phyloP scores from a whole-genome alignment of 164 flowering plant genomes.

The Akebia trifoliata region DNA sequence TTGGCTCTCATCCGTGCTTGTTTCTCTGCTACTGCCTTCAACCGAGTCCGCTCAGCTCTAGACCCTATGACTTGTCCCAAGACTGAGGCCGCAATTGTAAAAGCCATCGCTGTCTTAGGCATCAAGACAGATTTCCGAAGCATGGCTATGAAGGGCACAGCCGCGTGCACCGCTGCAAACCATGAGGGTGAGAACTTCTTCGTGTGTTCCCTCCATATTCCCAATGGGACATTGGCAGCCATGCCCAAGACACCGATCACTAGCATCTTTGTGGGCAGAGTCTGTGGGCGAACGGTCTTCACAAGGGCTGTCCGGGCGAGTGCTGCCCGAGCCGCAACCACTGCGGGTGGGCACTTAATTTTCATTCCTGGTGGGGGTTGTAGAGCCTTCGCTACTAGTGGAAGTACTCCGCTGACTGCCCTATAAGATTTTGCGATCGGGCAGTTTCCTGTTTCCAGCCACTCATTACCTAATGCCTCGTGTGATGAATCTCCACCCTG shows the following conservation, averaged over 20 bases:
- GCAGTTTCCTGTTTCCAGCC: slow-evolving; percentile 86
- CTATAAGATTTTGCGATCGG: slow-evolving; percentile 91
- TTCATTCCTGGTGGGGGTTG: no score
- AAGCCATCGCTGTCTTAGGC: slow-evolving; percentile 96
- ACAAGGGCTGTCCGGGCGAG: slow-evolving; percentile 71
- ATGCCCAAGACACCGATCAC: slow-evolving; percentile 80
- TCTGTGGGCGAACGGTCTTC: slow-evolving; percentile 80
- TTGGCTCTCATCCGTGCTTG: slow-evolving; percentile 12
- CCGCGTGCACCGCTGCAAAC: no score
- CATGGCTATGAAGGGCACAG: no score
- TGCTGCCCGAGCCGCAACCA: slow-evolving; percentile 88
- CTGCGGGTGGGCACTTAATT: slow-evolving; percentile 67
- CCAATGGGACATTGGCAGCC: slow-evolving; percentile 86
- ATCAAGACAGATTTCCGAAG: slow-evolving; percentile 78
- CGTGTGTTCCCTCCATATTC: slow-evolving; percentile 87
- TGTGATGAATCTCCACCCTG: slow-evolving; percentile 66
- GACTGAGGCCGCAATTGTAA: slow-evolving; percentile 85
- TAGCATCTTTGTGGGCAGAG: slow-evolving; percentile 68
- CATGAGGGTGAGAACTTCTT: slow-evolving; percentile 77
- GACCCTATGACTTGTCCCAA: slow-evolving; percentile 91
- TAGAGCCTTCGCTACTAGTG: slow-evolving; percentile 83
- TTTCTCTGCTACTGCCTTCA: slow-evolving; percentile 41
- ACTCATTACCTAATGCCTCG: slow-evolving; percentile 74
- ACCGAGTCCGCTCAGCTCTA: slow-evolving; percentile 73
- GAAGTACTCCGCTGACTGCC: slow-evolving; percentile 72